Conservation (phyloP, 495 filamentous ascomycete genomes). For the Amphirosellinia nigrospora region DNA sequence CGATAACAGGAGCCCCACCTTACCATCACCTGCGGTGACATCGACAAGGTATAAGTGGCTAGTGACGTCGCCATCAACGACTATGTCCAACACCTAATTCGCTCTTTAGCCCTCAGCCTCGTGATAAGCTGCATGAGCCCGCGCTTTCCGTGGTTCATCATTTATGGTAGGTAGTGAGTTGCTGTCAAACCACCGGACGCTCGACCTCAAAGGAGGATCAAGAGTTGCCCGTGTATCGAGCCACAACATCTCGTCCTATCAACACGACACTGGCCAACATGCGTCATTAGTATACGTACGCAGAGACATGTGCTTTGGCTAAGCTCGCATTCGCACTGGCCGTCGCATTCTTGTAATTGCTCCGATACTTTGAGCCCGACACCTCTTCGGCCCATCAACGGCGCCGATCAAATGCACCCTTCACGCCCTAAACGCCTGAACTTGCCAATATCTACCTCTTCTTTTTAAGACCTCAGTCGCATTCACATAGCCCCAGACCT, state of each 20-base stretch:
- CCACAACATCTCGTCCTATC: neutral
- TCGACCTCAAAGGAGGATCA: neutral
- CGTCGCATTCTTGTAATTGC: neutral
- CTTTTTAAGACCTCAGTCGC: neutral
- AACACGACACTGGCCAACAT: neutral
- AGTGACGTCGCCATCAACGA: conserved; percentile 24
- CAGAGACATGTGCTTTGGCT: conserved; percentile 3
- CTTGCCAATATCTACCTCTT: neutral
- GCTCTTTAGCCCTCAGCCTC: conserved; percentile 15
- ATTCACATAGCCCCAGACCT: neutral
- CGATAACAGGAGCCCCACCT: neutral
- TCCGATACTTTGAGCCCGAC: conserved; percentile 6
- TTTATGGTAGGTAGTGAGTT: neutral
- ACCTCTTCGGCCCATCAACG: conserved; percentile 5
- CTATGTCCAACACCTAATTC: neutral
- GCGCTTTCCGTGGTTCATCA: conserved; percentile 17
- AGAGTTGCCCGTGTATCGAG: neutral
- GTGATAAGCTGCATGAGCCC: conserved; percentile 19
- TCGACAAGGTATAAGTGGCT: conserved; percentile 14
- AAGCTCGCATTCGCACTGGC: neutral
- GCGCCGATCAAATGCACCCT: conserved; percentile 18
- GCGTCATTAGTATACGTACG: neutral
- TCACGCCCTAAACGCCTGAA: conserved; percentile 11
- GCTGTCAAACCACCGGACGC: neutral
- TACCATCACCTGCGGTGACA: too few species aligned